phyloP scores from a whole-genome alignment of 768 basidiomycete genomes.

The Phlebiopsis flavidoalba region DNA sequence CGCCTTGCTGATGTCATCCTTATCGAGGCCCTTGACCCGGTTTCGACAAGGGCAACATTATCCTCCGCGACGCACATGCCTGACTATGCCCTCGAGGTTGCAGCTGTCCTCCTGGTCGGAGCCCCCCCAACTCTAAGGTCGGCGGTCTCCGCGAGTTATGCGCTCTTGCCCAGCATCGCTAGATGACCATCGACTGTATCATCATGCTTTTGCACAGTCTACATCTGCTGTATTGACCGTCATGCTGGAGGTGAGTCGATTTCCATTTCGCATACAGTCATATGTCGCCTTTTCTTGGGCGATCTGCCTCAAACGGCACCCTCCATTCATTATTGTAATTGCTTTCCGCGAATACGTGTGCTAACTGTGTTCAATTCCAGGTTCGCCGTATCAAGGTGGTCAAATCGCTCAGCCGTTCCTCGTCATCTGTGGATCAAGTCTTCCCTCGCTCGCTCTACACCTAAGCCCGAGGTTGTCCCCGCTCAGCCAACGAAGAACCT shows the following conservation, averaged over 20 bases:
- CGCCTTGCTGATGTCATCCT: constrained; percentile 79
- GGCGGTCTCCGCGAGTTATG: constrained; percentile 92
- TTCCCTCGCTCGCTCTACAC: constrained; percentile 1
- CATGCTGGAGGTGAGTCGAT: constrained; percentile 80
- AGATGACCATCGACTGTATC: constrained; percentile 85
- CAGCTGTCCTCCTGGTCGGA: constrained; percentile 81
- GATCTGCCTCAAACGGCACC: too few species aligned
- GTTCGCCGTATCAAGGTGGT: constrained; percentile 68
- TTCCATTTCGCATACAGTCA: too few species aligned
- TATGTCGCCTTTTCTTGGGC: background rate
- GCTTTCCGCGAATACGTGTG: background rate
- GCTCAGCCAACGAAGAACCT: constrained; percentile 20
- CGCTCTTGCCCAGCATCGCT: constrained; percentile 85
- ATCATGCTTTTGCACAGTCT: constrained; percentile 85
- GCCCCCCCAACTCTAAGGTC: constrained; percentile 81
- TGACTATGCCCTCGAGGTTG: constrained; percentile 92
- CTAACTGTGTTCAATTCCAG: constrained; percentile 28
- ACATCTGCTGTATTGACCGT: constrained; percentile 84
- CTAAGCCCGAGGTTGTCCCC: background rate
- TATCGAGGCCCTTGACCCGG: constrained; percentile 70
- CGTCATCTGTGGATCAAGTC: constrained; percentile 10
- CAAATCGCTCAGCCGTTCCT: constrained; percentile 35
- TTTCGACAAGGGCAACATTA: constrained; percentile 78
- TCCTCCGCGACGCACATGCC: too few species aligned
- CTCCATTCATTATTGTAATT: background rate